These are phyloP conservation scores for Spiraea crenata DNA, from an alignment of 331 rosid genomes.

Conservation along the genomic window DNA sequence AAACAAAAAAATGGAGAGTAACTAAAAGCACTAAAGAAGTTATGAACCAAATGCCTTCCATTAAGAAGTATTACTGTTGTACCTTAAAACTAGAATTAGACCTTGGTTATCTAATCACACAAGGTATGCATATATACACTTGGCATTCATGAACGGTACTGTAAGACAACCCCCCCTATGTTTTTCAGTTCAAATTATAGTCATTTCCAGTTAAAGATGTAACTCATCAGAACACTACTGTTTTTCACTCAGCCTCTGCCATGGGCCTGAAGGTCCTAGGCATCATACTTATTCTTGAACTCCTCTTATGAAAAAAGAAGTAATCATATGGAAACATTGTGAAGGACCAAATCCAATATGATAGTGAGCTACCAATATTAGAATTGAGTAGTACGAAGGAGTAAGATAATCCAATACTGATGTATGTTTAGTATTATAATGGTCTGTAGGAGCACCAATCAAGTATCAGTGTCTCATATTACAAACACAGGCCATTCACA, in stretches of 20 bases:
- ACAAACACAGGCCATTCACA: not conserved
- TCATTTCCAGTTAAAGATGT: not conserved
- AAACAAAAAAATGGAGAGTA: not conserved
- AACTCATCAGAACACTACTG: not conserved
- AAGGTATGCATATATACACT: not conserved
- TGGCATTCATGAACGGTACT: not conserved
- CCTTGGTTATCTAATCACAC: not conserved
- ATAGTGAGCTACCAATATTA: not conserved
- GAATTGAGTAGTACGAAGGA: not conserved
- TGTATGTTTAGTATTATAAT: not conserved
- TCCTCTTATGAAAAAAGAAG: not conserved
- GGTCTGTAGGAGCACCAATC: not conserved
- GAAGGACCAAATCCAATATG: not conserved
- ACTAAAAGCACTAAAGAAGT: too few species aligned
- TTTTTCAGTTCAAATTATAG: not conserved
- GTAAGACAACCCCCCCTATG: not conserved
- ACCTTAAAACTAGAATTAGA: not conserved
- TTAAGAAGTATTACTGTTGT: not conserved
- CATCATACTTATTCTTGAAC: not conserved
- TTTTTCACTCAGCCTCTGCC: too few species aligned
- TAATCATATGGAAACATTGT: not conserved
- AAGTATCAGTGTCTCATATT: not conserved
- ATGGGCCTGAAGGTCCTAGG: not conserved
- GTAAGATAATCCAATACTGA: not conserved
- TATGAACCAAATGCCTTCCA: not conserved